Percentiles rank a stretch among this genome's conserved stretches.
These are phyloP conservation scores for Saccharomycopsis hybrid DNA, from an alignment of 1,139 yeast genomes.

Conservation along the genomic window DNA sequence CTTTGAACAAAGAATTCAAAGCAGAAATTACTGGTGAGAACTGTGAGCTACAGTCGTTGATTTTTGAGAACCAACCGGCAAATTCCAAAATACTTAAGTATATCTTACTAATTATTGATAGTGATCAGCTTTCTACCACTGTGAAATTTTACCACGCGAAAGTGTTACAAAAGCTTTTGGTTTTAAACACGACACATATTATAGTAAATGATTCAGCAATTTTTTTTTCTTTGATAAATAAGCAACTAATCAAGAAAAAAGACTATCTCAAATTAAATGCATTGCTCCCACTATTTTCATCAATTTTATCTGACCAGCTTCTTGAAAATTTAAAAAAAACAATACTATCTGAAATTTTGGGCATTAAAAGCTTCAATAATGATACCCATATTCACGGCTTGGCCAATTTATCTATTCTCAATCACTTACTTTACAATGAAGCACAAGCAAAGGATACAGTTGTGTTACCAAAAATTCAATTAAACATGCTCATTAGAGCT, in stretches of 20 bases:
- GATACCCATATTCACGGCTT: neutral
- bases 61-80: too few species aligned
- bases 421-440: constrained; percentile 2
- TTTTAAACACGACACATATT: too few species aligned
- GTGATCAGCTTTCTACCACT: too few species aligned
- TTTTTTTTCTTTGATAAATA: neutral
- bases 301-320: neutral
- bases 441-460: neutral
- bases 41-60: too few species aligned
- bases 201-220: too few species aligned
- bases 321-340: constrained; percentile 8
- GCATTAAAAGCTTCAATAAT: neutral
- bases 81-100: too few species aligned
- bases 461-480: constrained; percentile 20
- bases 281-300: constrained; percentile 5
- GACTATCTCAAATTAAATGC: constrained; percentile 2
- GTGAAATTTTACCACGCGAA: too few species aligned
- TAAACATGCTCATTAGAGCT: constrained; percentile 51
- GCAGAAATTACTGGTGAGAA: too few species aligned
- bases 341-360: constrained; percentile 12
- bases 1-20: too few species aligned
- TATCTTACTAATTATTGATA: too few species aligned
- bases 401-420: constrained; percentile 1
- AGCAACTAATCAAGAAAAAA: constrained; percentile 1
- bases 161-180: too few species aligned